Percentiles rank a stretch among this genome's conserved stretches.
Conservation (phyloP, 2,329 filamentous ascomycete species). For the Juglanconis sp. region DNA sequence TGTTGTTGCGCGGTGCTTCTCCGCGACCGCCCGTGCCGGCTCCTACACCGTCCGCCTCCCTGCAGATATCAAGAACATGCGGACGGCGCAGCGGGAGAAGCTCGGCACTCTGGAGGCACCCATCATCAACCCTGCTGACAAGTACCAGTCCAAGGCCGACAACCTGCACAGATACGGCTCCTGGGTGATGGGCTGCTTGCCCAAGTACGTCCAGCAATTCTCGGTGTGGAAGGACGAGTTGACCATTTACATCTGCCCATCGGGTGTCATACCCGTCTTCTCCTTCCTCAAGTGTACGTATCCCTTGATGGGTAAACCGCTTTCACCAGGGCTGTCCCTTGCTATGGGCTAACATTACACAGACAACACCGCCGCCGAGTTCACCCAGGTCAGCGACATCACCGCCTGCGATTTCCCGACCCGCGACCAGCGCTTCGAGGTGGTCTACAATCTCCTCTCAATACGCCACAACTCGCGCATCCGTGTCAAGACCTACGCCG, state of each 20-base stretch:
- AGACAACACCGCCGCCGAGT: slow-evolving; percentile 97
- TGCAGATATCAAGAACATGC: slow-evolving; percentile 64
- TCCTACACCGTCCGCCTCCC: slow-evolving; percentile 51
- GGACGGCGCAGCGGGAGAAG: slow-evolving; percentile 57
- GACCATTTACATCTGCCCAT: slow-evolving; percentile 85
- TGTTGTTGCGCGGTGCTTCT: slow-evolving; percentile 46
- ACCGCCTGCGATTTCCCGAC: slow-evolving; percentile 96
- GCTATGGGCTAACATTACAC: slow-evolving; percentile 1
- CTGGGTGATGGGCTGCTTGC: slow-evolving; percentile 93
- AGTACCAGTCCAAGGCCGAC: slow-evolving; percentile 82
- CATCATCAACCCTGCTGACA: slow-evolving; percentile 88
- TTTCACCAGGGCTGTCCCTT: background rate
- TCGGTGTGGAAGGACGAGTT: slow-evolving; percentile 99
- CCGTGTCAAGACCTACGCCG: slow-evolving; percentile 97
- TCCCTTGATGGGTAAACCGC: background rate
- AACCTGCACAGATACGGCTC: slow-evolving; percentile 90
- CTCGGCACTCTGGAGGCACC: slow-evolving; percentile 69
- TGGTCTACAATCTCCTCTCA: slow-evolving; percentile 95
- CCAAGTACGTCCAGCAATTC: slow-evolving; percentile 98
- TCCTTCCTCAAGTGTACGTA: slow-evolving; percentile 77
- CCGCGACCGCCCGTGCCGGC: slow-evolving; percentile 42
- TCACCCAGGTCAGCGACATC: slow-evolving; percentile 87
- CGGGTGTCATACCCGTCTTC: slow-evolving; percentile 87
- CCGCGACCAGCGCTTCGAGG: slow-evolving; percentile 90
- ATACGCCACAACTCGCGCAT: slow-evolving; percentile 96